Conservation (phyloP, 257 asterid genomes). For the Nicotiana sylvestris region DNA sequence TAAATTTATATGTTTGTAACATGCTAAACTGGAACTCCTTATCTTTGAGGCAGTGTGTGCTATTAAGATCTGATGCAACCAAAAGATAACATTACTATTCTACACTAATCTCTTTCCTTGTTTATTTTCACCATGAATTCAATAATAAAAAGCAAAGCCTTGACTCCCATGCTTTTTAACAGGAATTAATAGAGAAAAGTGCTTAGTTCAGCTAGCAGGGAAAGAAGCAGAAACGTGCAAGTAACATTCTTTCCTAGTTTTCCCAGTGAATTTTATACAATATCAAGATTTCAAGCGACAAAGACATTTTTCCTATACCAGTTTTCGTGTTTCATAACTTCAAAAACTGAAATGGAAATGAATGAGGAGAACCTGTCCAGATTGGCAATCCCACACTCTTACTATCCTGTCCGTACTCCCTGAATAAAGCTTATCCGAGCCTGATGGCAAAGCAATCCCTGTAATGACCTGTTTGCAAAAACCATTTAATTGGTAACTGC, state of each 20-base stretch:
- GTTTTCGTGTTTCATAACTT: background rate
- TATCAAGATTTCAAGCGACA: background rate
- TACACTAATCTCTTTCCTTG: too few relatives aligned
- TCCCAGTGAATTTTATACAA: background rate
- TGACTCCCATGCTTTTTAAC: too few relatives aligned
- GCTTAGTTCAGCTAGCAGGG: background rate
- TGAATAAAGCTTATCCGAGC: conserved; percentile 86
- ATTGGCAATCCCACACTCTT: conserved; percentile 88
- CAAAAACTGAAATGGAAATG: background rate
- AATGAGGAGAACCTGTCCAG: background rate
- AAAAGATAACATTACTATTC: too few relatives aligned
- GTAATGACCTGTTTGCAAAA: conserved; percentile 64
- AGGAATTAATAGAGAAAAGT: background rate
- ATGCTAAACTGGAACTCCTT: too few relatives aligned
- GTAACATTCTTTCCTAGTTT: background rate
- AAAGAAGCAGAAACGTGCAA: background rate
- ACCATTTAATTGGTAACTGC: background rate
- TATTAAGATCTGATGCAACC: too few relatives aligned
- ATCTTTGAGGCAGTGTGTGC: too few relatives aligned
- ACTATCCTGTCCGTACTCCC: conserved; percentile 92
- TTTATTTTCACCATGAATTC: too few relatives aligned
- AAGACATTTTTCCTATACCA: background rate
- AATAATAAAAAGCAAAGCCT: too few relatives aligned
- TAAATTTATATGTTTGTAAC: too few relatives aligned
- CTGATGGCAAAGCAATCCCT: conserved; percentile 82